These are phyloP conservation scores for Ganoderma sinense DNA, from an alignment of 1,284 basidiomycete genomes.

Conservation along the genomic window DNA sequence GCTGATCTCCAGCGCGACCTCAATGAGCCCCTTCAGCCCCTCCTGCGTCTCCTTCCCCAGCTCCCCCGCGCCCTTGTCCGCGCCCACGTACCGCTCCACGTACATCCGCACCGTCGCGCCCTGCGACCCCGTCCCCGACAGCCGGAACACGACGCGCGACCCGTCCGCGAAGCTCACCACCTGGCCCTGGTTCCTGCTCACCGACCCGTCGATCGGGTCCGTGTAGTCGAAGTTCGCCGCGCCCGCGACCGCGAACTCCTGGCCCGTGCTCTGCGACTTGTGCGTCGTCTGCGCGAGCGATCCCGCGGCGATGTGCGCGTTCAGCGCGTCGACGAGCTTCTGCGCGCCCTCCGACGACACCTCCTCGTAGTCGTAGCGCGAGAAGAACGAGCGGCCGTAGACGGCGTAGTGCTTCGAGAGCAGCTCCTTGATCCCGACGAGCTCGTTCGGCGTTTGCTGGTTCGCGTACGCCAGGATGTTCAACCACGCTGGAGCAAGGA, in stretches of 20 bases:
- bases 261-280: conserved; percentile 69
- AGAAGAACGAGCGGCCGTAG: conserved; percentile 99
- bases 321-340: conserved; percentile 83
- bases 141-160: conserved; percentile 92
- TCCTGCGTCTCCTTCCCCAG: conserved; percentile 84
- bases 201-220: conserved; percentile 94
- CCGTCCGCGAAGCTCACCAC: conserved; percentile 93
- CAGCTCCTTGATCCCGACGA: conserved; percentile 89
- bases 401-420: conserved; percentile 88
- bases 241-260: conserved; percentile 82
- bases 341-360: conserved; percentile 92
- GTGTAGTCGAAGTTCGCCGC: conserved; percentile 95
- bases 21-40: conserved; percentile 94
- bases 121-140: conserved; percentile 95
- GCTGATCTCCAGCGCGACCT: conserved; percentile 88
- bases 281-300: conserved; percentile 75
- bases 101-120: conserved; percentile 96
- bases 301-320: conserved; percentile 71
- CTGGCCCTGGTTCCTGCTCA: conserved; percentile 96
- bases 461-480: conserved; percentile 97
- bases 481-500: conserved; percentile 81
- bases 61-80: conserved; percentile 77
- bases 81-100: conserved; percentile 87
- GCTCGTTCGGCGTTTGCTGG: conserved; percentile 78
- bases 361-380: conserved; percentile 99